Base-by-base conservation (phyloP, 352 stramenopile genomes). In the Phytophthora colocasiae region DNA sequence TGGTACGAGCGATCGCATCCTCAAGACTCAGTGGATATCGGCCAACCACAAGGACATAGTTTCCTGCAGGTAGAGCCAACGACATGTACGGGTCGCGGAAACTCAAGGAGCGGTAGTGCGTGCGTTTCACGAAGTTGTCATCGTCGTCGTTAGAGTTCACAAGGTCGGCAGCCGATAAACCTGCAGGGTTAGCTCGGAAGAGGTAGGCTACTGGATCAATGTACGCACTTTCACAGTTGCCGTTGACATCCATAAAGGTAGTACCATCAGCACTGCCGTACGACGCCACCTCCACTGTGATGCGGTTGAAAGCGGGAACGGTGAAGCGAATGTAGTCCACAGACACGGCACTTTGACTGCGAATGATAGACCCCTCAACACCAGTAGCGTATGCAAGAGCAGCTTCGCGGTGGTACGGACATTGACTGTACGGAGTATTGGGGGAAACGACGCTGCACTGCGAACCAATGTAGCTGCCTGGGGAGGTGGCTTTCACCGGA, bases 61-160 rank as follows among this genome's bases (percentile, higher is more conserved):
- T 60, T 34, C 77, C 78, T 4, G 59, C 24, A 4, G 75, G 78
- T 1, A 93, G 61, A 0, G 72, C 71, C 15, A 93, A 67, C 10
- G 86, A 89, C 43, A 93, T 49, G 63, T 81, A 95, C 43, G 87
- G 85, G 26, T 92, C 87, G 4, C 83, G 83, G 40, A 90, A 92
- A 64, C 78, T 95, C 46, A 92, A 72, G 14, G 81, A 84, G 10
- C 66, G 66, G 19, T 83, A 81, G n/a, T 78, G 69, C 9, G 44
- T 71, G 4, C 77, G 82, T 50, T 74, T 71, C 2, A 70, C 60
- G 50, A 88, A 91, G 49, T 80, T 84, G 44, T 89, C 77, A 45
- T 92, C 84, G 31, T 92, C 82, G 27, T 92, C 82, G 7, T 39
- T 66, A 9, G 66, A 75, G 39, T 80, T 87, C 24, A 92, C 63